Conservation (phyloP, 2,329 filamentous ascomycete genomes). For the Colletotrichum simmondsii region DNA sequence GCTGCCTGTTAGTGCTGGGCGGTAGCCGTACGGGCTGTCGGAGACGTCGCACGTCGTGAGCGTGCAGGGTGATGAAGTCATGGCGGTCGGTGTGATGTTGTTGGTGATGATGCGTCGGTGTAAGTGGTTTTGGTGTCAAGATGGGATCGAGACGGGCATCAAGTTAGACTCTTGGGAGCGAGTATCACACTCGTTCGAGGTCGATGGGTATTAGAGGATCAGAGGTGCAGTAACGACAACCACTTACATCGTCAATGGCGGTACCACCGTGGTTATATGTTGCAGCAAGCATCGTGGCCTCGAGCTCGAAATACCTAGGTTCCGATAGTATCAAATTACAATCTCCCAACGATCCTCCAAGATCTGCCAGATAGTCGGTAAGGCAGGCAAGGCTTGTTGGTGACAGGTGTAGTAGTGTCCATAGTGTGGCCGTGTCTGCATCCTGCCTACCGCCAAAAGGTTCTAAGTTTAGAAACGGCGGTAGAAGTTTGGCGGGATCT, state of each 20-base stretch:
- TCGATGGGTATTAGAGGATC: no score
- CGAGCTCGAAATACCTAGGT: background rate
- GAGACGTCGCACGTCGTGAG: conserved; percentile 37
- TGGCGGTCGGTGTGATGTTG: background rate
- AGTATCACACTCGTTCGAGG: background rate
- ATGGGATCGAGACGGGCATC: background rate
- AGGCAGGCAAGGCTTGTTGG: background rate
- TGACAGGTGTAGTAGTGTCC: no score
- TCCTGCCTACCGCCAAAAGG: background rate
- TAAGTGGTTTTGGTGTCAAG: background rate
- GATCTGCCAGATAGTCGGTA: background rate
- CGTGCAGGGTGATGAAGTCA: conserved; percentile 29
- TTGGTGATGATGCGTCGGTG: background rate
- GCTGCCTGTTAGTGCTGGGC: conserved; percentile 32
- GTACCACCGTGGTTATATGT: background rate
- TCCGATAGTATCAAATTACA: background rate
- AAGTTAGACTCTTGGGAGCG: background rate
- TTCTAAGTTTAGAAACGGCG: conserved; percentile 12
- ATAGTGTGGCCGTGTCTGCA: background rate
- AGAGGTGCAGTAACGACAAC: background rate
- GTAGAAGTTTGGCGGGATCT: background rate
- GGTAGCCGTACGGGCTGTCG: conserved; percentile 40
- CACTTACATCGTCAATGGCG: background rate
- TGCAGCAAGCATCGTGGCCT: background rate
- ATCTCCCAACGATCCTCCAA: background rate